Evolutionary conservation across 768 basidiomycete genomes (phyloP), one percentile per base, ranked within the genome.

Genomic region (Crucibulum laeve): DNA sequence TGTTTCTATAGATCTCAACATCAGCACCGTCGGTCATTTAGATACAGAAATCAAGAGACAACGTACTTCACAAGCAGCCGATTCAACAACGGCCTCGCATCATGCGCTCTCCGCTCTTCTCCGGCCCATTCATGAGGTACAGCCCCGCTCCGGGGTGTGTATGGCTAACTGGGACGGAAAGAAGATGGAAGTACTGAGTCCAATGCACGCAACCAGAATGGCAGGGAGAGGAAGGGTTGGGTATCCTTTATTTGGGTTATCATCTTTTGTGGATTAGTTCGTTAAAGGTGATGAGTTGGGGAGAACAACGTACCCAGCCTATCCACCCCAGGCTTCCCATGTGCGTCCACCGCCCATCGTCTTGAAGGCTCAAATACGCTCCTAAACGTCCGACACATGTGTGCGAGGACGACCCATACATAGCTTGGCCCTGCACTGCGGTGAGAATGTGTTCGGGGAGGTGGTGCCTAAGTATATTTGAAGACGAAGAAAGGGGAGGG

Each of bases 41-140:
- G n/a, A 38, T 26, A 14, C 15, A n/a, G 40, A 10, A 19, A 45
- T n/a, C 3, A 37, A 32, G n/a, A n/a, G n/a, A n/a, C n/a, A 4
- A 60, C 71, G 45, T 45, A 89, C 84, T 69, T 67, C 24, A 58
- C 62, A 21, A 87, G 58, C 23, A 99, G 66, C 10, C 67, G 68
- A 56, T 96, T 96, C 13, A 87, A 57, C 11, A 91, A 57, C 1
- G 79, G 78, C 42, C 87, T 70, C 0, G 87, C 80, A 97, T 85
- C 0, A 89, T 91, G 48, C 91, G 94, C 62, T 99, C 97, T 0
- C 95, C 94, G 5, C 80, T 74, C 39, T 88, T 83, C 61, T 90
- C 94, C 1, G 88, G 77, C 0, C 95, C 95, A 55, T 84, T 90
- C 17, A 98, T 73, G 2, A 96, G 56, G 47, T 71, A 82, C 0